Conservation (phyloP, 2,329 filamentous ascomycete genomes). For the Westerdykella sp. region DNA sequence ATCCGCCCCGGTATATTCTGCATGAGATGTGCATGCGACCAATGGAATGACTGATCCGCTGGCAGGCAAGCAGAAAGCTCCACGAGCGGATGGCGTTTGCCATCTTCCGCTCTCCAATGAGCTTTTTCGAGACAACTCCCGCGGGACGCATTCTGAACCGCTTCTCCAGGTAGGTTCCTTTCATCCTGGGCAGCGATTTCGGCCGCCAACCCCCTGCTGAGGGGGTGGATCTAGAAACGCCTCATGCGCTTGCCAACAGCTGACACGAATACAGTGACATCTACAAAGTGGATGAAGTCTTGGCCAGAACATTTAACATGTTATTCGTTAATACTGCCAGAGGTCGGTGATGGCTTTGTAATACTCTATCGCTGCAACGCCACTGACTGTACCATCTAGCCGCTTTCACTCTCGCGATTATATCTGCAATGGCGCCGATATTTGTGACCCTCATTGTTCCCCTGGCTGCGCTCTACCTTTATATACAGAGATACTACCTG, state of each 20-base stretch:
- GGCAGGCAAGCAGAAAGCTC: constrained; percentile 81
- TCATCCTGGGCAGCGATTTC: constrained; percentile 1
- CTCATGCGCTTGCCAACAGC: no score
- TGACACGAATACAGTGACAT: constrained; percentile 52
- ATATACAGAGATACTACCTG: constrained; percentile 94
- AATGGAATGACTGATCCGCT: constrained; percentile 17
- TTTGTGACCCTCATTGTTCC: constrained; percentile 80
- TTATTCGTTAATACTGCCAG: constrained; percentile 47
- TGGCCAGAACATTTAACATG: constrained; percentile 98
- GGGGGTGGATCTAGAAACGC: not conserved
- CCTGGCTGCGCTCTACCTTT: constrained; percentile 73
- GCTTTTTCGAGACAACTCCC: constrained; percentile 95
- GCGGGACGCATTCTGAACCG: constrained; percentile 94
- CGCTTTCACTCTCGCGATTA: constrained; percentile 78
- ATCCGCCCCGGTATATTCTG: constrained; percentile 5
- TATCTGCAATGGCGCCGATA: constrained; percentile 71
- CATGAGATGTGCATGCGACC: constrained; percentile 4
- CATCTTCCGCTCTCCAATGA: constrained; percentile 97
- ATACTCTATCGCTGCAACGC: constrained; percentile 8
- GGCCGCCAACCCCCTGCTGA: constrained; percentile 13
- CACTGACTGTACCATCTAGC: constrained; percentile 32
- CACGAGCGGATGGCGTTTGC: constrained; percentile 96
- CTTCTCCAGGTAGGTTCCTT: constrained; percentile 69
- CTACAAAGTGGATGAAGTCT: constrained; percentile 81
- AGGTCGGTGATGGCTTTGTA: constrained; percentile 33